Conservation (phyloP, 768 basidiomycete genomes). For the Rhodosporidiobolus odoratus region DNA sequence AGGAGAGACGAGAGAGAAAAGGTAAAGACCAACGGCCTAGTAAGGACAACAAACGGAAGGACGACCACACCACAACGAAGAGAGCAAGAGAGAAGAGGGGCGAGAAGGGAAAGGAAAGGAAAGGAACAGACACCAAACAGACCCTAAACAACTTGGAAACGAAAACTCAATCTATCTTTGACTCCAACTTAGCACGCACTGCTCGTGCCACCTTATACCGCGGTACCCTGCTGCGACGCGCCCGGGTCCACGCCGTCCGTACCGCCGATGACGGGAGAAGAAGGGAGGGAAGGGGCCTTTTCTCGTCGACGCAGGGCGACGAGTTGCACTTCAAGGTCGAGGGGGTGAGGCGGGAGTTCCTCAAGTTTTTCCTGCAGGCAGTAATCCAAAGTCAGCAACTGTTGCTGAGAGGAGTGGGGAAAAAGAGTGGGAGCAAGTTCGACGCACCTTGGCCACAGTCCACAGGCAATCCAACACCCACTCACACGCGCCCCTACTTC, state of each 20-base stretch:
- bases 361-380: conserved; percentile 34
- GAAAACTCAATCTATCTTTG: no score
- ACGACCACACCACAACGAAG: no score
- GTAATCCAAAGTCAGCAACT: background rate
- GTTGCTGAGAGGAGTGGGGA: background rate
- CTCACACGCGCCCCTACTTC: conserved; percentile 31
- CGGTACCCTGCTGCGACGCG: background rate
- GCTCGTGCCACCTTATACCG: no score
- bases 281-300: background rate
- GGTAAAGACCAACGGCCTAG: no score
- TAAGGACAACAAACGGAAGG: no score
- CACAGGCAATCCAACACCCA: conserved; percentile 37
- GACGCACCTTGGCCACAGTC: conserved; percentile 30
- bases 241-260: background rate
- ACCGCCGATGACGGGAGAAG: background rate
- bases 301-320: conserved; percentile 24
- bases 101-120: no score
- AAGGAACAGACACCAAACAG: no score
- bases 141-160: no score
- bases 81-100: no score
- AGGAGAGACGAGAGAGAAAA: no score
- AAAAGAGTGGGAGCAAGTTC: background rate
- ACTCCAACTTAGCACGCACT: no score
- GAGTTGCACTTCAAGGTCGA: conserved; percentile 37
- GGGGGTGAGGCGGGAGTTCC: conserved; percentile 32